phyloP scores from a whole-genome alignment of 352 stramenopile species.

The Blastocystis sp. region DNA sequence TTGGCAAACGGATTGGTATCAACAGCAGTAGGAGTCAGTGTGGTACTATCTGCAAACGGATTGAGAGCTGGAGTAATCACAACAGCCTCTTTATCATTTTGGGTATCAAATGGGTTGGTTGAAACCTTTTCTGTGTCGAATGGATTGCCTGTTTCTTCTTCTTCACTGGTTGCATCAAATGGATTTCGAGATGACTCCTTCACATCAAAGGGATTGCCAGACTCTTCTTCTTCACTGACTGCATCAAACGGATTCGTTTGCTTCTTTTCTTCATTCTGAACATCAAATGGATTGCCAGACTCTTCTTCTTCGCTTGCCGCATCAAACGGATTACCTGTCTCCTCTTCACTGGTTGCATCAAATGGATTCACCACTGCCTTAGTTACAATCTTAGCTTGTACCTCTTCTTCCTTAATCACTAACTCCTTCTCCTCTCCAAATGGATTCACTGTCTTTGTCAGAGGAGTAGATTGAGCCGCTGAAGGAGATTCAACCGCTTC shows the following conservation, averaged over 20 bases:
- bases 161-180: neutral
- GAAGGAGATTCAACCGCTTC: neutral
- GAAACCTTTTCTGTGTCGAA: neutral
- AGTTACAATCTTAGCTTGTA: neutral
- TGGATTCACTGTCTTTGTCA: neutral
- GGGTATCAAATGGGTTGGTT: constrained; percentile 25
- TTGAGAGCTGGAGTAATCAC: neutral
- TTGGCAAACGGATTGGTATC: neutral
- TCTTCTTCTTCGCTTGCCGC: constrained; percentile 7
- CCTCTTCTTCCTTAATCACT: neutral
- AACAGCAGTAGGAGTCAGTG: neutral
- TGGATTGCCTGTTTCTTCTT: constrained; percentile 15
- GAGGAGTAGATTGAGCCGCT: neutral
- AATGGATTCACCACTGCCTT: neutral
- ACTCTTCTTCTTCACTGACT: neutral
- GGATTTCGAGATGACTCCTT: neutral
- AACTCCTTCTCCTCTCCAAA: constrained; percentile 54
- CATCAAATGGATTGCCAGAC: constrained; percentile 21
- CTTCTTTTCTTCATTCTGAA: neutral
- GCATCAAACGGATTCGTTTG: constrained; percentile 54
- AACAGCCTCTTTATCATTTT: neutral
- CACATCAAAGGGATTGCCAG: constrained; percentile 1
- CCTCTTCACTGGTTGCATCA: neutral
- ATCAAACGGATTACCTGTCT: constrained; percentile 15
- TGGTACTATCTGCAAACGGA: neutral